These are phyloP conservation scores for Galerina marginata DNA, from an alignment of 768 basidiomycete genomes.

Conservation along the genomic window DNA sequence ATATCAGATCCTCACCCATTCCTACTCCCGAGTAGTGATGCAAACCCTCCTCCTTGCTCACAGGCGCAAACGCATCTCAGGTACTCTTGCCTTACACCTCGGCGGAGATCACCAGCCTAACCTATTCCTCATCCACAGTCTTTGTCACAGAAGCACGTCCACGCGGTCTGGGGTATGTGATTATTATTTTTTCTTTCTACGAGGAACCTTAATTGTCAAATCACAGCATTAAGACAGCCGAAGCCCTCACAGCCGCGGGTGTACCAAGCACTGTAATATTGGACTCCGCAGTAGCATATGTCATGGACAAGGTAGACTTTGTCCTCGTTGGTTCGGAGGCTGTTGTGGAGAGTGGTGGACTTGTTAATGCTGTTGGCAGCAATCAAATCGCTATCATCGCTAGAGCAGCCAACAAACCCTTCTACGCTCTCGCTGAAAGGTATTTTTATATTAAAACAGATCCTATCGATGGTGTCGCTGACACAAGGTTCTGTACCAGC, in stretches of 20 bases:
- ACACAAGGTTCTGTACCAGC: conserved; percentile 46
- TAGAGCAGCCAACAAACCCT: conserved; percentile 91
- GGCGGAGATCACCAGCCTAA: conserved; percentile 21
- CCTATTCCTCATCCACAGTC: conserved; percentile 49
- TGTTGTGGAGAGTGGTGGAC: conserved; percentile 94
- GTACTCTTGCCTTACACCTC: conserved; percentile 32
- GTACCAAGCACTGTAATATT: conserved; percentile 94
- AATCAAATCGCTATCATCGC: conserved; percentile 98
- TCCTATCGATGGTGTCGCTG: conserved; percentile 29
- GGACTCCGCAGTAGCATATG: conserved; percentile 95
- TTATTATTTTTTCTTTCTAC: conserved; percentile 18
- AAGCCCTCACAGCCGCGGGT: conserved; percentile 84
- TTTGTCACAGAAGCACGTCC: conserved; percentile 98
- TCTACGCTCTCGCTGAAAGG: conserved; percentile 96
- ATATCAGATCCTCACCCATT: conserved; percentile 91
- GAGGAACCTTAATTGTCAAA: conserved; percentile 22
- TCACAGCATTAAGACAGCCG: conserved; percentile 86
- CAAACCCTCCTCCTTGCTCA: conserved; percentile 91
- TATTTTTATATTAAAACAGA: conserved; percentile 33
- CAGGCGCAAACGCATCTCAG: conserved; percentile 88
- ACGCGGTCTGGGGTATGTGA: conserved; percentile 79
- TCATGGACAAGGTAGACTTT: conserved; percentile 96
- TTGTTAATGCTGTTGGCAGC: conserved; percentile 92
- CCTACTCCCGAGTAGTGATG: conserved; percentile 95
- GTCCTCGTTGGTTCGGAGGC: conserved; percentile 97